A percentile compares a stretch with the other conserved stretches of the same genome.
Evolutionary conservation across 768 basidiomycete genomes (phyloP).

Genomic region (Leccinum obscurum): DNA sequence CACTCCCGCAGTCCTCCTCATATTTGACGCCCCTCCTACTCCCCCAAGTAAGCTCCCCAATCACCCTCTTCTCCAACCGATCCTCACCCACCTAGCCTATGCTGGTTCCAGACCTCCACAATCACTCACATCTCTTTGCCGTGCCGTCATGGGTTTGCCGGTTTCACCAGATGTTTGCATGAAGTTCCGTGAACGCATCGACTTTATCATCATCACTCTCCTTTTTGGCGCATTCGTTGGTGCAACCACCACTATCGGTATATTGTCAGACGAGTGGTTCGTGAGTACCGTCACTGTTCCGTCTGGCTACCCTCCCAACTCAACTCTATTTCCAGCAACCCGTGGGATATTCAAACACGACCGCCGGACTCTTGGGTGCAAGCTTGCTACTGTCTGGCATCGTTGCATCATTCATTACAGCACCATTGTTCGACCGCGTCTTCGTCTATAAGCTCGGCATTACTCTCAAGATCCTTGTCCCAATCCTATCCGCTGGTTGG

Average conservation of each 20-base stretch:
- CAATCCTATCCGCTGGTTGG: constrained; percentile 64
- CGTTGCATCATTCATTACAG: constrained; percentile 61
- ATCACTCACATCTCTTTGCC: constrained; percentile 52
- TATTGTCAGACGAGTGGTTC: constrained; percentile 68
- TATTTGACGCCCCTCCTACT: constrained; percentile 62
- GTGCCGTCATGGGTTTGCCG: constrained; percentile 50
- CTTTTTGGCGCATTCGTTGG: constrained; percentile 68
- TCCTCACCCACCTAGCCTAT: constrained; percentile 47
- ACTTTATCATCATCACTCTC: constrained; percentile 59
- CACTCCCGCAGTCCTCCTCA: constrained; percentile 57
- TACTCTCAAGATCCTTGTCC: constrained; percentile 59
- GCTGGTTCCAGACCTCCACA: constrained; percentile 62
- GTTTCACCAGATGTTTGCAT: constrained; percentile 50
- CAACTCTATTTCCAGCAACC: constrained; percentile 50
- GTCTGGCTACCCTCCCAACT: not conserved
- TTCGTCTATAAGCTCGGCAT: constrained; percentile 70
- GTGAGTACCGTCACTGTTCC: constrained; percentile 39
- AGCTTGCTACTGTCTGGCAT: constrained; percentile 70
- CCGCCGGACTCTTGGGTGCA: constrained; percentile 72
- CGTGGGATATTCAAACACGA: constrained; percentile 64
- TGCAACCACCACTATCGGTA: constrained; percentile 62
- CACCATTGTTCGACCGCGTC: constrained; percentile 82
- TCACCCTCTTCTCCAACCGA: not conserved
- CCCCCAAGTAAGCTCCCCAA: constrained; percentile 63
- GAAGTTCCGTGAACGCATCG: constrained; percentile 63